phyloP scores from a whole-genome alignment of 2,329 filamentous ascomycete genomes.

The Fusarium goolgardi region DNA sequence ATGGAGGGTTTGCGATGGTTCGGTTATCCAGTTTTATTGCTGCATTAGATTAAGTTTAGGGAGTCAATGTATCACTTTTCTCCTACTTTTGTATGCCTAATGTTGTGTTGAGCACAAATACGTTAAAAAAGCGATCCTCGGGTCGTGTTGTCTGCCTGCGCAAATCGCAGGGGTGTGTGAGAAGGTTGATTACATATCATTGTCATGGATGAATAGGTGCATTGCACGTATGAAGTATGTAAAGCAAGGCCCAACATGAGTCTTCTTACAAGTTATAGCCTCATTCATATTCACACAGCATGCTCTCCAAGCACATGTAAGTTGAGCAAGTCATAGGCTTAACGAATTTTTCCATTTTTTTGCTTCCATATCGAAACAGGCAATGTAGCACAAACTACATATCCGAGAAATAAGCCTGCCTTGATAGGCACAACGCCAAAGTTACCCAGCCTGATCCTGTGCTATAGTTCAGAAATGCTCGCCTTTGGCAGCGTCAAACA shows the following conservation, averaged over 20 bases:
- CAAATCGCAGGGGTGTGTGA: not conserved
- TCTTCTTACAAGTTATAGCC: not conserved
- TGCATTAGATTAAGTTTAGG: not conserved
- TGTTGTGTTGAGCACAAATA: not conserved
- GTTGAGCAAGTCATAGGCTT: conserved; percentile 18
- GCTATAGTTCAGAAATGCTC: conserved; percentile 38
- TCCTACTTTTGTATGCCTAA: not conserved
- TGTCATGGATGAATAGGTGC: not conserved
- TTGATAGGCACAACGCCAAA: conserved; percentile 43
- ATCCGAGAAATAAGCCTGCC: conserved; percentile 38
- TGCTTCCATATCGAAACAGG: conserved; percentile 41
- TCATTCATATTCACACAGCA: not conserved
- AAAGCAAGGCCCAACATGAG: too few species aligned
- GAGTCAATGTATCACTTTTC: not conserved
- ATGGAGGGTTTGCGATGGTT: not conserved
- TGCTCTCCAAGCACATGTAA: not conserved
- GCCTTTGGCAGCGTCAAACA: conserved; percentile 37
- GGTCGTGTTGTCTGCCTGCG: not conserved
- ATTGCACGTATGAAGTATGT: not conserved
- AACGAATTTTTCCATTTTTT: conserved; percentile 42
- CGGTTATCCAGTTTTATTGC: not conserved
- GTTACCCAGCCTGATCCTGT: conserved; percentile 40
- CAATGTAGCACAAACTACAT: conserved; percentile 35
- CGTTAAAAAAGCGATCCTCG: not conserved
- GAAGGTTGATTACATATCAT: not conserved